Evolutionary conservation across 768 basidiomycete species (phyloP), one percentile per base, ranked within the genome.

Genomic region (Phanerochaete sordida): DNA sequence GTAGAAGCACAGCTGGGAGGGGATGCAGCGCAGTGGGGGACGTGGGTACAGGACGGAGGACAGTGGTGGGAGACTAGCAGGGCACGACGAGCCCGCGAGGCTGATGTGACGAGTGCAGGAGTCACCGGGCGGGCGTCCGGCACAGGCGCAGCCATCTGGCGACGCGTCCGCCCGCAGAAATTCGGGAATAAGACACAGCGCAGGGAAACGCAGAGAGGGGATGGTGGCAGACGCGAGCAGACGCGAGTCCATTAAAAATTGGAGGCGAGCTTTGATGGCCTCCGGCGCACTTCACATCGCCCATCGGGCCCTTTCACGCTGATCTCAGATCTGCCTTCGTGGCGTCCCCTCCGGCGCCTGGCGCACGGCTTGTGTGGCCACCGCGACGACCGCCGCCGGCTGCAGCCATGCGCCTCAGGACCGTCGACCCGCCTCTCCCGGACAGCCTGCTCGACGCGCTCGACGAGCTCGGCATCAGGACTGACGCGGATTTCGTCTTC

Each of bases 401-500:
- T 11, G 7, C n/a, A 7, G 52, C 5, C 33, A 70, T 69, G 67
- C 68, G 67, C 21, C 63, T 71, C 2, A 53, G 64, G 33, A 55
- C 66, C 12, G 43, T 69, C 39, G 52, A 53, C 0, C 66, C 68
- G 0, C 58, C 64, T 5, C 66, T 87, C 37, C 75, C 84, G 37
- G 60, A 67, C 15, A 70, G 77, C 21, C 63, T 87, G 26, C 75
- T 84, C n/a, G 64, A 73, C 30, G 68, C 70, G 37, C 75, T 90
- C 27, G 80, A 82, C 58, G 61, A 67, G 24, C 73, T 73, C 64
- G 82, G 79, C 12, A 81, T 88, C 50, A 77, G 71, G 64, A 85
- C 86, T 5, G 85, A 84, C 52, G 64, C 73, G 5, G 86, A 89
- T 62, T 73, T 90, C 31, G 66, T 89, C 4, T 84, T 86, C 62